Evolutionary conservation across 768 basidiomycete species (phyloP).

Genomic region (Psilocybe sp.): DNA sequence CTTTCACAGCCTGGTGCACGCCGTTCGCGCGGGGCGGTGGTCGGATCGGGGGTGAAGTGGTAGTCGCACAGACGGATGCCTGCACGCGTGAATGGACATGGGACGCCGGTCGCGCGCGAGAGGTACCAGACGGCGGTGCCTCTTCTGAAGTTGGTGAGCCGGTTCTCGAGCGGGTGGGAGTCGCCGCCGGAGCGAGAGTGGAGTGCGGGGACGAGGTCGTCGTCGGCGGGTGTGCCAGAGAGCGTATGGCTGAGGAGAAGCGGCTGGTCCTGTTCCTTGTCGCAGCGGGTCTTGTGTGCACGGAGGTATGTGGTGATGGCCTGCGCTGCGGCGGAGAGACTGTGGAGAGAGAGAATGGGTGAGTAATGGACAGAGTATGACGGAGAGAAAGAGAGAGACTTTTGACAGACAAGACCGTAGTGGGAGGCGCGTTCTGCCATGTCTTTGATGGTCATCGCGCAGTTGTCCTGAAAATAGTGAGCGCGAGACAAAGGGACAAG

Average conservation of each 20-base stretch:
- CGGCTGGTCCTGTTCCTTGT: constrained; percentile 67
- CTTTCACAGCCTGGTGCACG: not conserved
- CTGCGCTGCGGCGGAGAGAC: constrained; percentile 76
- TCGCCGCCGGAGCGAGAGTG: constrained; percentile 71
- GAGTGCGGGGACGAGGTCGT: constrained; percentile 70
- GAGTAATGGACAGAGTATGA: constrained; percentile 4
- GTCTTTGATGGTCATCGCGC: constrained; percentile 86
- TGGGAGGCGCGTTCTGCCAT: constrained; percentile 68
- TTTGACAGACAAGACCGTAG: constrained; percentile 71
- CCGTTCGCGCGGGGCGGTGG: not conserved
- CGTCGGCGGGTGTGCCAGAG: constrained; percentile 70
- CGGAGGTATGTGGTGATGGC: constrained; percentile 84
- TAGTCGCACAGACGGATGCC: constrained; percentile 75
- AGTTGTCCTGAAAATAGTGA: constrained; percentile 55
- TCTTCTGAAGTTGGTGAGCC: constrained; percentile 70
- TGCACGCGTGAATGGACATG: constrained; percentile 71
- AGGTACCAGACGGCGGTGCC: constrained; percentile 85
- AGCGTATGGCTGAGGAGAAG: constrained; percentile 70
- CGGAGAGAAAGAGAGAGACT: constrained; percentile 38
- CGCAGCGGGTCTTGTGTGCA: constrained; percentile 68
- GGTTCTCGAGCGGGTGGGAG: constrained; percentile 40
- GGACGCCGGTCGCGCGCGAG: constrained; percentile 68
- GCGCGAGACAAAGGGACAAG: constrained; percentile 13
- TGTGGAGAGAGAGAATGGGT: constrained; percentile 25
- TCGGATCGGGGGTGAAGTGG: constrained; percentile 18